Conservation (phyloP, 768 basidiomycete species). For the Boletus eberwhitei region DNA sequence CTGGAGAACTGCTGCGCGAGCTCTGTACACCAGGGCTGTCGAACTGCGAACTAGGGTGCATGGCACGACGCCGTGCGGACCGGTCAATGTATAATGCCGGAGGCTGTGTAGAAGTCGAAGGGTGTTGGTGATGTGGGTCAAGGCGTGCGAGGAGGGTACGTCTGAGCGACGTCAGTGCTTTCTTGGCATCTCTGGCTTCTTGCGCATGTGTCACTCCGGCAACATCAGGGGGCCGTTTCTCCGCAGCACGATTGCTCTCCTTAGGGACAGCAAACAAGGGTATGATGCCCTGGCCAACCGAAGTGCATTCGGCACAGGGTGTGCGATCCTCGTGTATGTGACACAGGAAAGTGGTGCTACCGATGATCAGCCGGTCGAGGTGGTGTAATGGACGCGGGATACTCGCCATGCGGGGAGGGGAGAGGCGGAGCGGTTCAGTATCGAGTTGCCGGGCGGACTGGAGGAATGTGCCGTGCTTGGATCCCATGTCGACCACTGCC, state of each 20-base stretch:
- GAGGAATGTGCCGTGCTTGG: conserved; percentile 81
- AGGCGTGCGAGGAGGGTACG: conserved; percentile 59
- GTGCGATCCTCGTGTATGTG: conserved; percentile 63
- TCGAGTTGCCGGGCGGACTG: conserved; percentile 18
- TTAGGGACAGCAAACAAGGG: conserved; percentile 43
- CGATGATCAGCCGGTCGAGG: conserved; percentile 62
- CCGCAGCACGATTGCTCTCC: conserved; percentile 12
- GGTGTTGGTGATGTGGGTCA: conserved; percentile 17
- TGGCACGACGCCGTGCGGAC: conserved; percentile 64
- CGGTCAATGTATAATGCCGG: conserved; percentile 54
- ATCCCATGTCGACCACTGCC: conserved; percentile 82
- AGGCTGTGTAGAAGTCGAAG: conserved; percentile 13
- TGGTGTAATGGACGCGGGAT: conserved; percentile 61
- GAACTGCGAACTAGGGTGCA: conserved; percentile 49
- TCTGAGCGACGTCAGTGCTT: conserved; percentile 62
- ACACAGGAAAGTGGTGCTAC: conserved; percentile 65
- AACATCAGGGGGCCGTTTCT: conserved; percentile 22
- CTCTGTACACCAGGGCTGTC: conserved; percentile 50
- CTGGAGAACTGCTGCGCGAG: conserved; percentile 22
- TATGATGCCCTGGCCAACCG: conserved; percentile 51
- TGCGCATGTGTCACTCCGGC: conserved; percentile 7
- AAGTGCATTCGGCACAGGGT: conserved; percentile 63
- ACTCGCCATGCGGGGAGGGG: conserved; percentile 64
- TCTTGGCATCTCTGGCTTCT: conserved; percentile 51
- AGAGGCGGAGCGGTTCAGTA: conserved; percentile 48